These are phyloP conservation scores for Zostera marina DNA, from an alignment of 116 monocot species.

Conservation along the genomic window DNA sequence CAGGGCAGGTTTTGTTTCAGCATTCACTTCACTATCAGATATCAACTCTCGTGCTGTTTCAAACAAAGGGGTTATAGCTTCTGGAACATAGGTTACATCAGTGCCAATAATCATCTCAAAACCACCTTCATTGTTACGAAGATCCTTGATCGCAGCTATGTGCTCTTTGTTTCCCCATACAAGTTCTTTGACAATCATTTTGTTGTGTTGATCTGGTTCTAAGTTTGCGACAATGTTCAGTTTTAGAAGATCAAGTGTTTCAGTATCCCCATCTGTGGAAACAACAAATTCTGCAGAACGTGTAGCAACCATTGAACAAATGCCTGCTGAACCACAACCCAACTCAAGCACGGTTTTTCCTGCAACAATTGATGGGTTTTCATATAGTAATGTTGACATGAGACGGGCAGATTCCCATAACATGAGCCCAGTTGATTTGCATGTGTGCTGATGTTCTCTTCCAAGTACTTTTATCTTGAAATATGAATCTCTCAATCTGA, in stretches of 20 bases:
- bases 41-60: slow-evolving; percentile 61
- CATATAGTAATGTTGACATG: slow-evolving; percentile 51
- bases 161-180: slow-evolving; percentile 65
- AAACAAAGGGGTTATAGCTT: slow-evolving; percentile 65
- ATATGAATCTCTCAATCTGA: slow-evolving; percentile 27
- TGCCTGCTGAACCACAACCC: slow-evolving; percentile 81
- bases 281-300: slow-evolving; percentile 51
- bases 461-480: slow-evolving; percentile 52
- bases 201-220: slow-evolving; percentile 19
- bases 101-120: slow-evolving; percentile 89
- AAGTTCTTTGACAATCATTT: slow-evolving; percentile 34
- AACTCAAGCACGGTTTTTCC: slow-evolving; percentile 71
- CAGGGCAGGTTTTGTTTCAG: slow-evolving; percentile 20
- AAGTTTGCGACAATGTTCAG: slow-evolving; percentile 45
- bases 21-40: neutral
- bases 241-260: slow-evolving; percentile 50
- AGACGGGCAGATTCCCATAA: slow-evolving; percentile 86
- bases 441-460: slow-evolving; percentile 82
- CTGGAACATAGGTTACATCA: slow-evolving; percentile 67
- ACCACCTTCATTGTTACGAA: slow-evolving; percentile 16
- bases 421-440: slow-evolving; percentile 91
- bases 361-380: slow-evolving; percentile 57
- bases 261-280: slow-evolving; percentile 69
- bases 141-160: slow-evolving; percentile 22
- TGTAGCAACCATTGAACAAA: slow-evolving; percentile 78